Base-by-base conservation (phyloP, 2,329 filamentous ascomycete species). In the Clarireedia monteithiana region DNA sequence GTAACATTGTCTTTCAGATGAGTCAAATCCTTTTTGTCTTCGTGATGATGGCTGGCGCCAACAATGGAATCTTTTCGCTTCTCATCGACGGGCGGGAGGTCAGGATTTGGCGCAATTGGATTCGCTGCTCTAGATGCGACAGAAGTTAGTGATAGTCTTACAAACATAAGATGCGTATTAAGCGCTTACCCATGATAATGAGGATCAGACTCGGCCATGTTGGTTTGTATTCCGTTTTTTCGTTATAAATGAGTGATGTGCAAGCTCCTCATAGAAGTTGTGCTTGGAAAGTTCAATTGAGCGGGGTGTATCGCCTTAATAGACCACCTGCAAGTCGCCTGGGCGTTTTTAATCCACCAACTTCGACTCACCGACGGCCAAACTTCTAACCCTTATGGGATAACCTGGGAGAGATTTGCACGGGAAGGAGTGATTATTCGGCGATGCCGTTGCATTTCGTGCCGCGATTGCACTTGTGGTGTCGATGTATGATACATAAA, bases 161-260 rank as follows among this genome's bases (percentile, higher is more conserved):
- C n/a, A 20, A 39, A 5, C 1, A 5, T 38, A 1, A 9, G 10
- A 26, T 6, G 20, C 4, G 6, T 6, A 14, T 4, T 34, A 30
- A 47, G 20, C 12, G 36, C 4, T 47, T 50, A 55, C 53, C 20
- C 12, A 26, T 54, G 45, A n/a, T 12, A n/a, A 42, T 30, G 47
- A 20, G 23, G 38, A 38, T 34, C 14, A 38, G 12, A 44, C 10
- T 50, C 53, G 7, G 53, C 47, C 53, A 55, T 55, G n/a, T 27
- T 50, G 47, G 36, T 15, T 45, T n/a, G 14, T 15, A n/a, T 39
- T 17, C 24, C 10, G 20, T 44, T 45, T 12, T 26, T 4, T 27
- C 20, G 24, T 44, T 5, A 34, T 6, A 20, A n/a, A 20, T 20
- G 3, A 30, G 14, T 27, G 23, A 5, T 44, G 14, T 26, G 10